These are phyloP conservation scores for Cercophora samala DNA, from an alignment of 495 filamentous ascomycete species.

Conservation along the genomic window DNA sequence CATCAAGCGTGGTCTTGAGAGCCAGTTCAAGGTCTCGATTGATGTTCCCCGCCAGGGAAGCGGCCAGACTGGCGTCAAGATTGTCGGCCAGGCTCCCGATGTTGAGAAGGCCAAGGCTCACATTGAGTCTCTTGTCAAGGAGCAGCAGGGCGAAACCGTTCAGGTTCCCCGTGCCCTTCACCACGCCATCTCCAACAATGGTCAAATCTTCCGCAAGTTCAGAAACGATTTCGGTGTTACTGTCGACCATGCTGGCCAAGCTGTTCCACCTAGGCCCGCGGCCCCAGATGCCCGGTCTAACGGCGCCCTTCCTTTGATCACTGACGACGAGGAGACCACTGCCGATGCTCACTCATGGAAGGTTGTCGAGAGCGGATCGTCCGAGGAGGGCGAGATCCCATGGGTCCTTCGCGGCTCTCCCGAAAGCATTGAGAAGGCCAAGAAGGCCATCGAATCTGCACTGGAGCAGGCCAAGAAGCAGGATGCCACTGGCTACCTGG, in stretches of 20 bases:
- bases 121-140: conserved; percentile 74
- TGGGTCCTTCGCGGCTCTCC: conserved; percentile 81
- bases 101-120: conserved; percentile 84
- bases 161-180: conserved; percentile 76
- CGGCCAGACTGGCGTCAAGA: conserved; percentile 73
- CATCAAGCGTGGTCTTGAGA: conserved; percentile 77
- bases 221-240: conserved; percentile 79
- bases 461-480: conserved; percentile 69
- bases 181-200: conserved; percentile 81
- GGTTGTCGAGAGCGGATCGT: conserved; percentile 57
- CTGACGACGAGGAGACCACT: conserved; percentile 64
- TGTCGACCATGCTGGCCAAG: conserved; percentile 81
- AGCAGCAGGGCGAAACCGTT: conserved; percentile 81
- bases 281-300: conserved; percentile 47
- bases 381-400: conserved; percentile 73
- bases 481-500: conserved; percentile 75
- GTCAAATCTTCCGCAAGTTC: conserved; percentile 84
- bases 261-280: conserved; percentile 63
- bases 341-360: conserved; percentile 75
- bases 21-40: conserved; percentile 81
- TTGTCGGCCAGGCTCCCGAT: conserved; percentile 70
- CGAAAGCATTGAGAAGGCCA: conserved; percentile 74
- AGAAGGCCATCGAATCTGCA: conserved; percentile 64
- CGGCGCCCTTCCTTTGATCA: conserved; percentile 76
- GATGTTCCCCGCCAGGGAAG: conserved; percentile 78